Conservation (phyloP, 352 stramenopile species). For the Globisporangium radiosum region DNA sequence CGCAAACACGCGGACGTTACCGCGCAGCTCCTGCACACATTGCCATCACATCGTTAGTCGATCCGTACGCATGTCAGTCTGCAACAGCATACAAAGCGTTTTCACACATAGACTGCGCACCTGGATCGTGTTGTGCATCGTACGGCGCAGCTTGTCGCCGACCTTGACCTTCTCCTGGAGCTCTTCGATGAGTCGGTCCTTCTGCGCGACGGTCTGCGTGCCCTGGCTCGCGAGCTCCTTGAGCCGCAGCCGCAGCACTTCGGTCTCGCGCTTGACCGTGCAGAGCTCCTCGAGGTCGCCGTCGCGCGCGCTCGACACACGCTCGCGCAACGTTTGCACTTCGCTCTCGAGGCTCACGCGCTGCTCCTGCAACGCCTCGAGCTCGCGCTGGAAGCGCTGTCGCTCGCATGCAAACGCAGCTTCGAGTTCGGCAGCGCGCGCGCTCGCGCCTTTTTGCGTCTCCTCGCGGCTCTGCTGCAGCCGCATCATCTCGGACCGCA, state of each 20-base stretch:
- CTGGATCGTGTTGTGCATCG: conserved; percentile 99
- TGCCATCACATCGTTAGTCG: conserved; percentile 14
- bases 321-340: conserved; percentile 19
- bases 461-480: conserved; percentile 73
- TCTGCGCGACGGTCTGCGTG: conserved; percentile 57
- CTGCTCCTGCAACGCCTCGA: background rate
- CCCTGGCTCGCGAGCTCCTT: conserved; percentile 61
- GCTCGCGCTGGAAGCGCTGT: background rate
- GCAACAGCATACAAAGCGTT: background rate
- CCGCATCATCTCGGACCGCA: conserved; percentile 65
- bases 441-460: conserved; percentile 72
- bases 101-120: conserved; percentile 18
- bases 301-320: conserved; percentile 17
- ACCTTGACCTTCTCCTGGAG: conserved; percentile 56
- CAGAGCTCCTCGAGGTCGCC: conserved; percentile 59
- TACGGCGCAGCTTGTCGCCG: conserved; percentile 74
- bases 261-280: conserved; percentile 39
- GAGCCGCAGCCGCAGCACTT: conserved; percentile 53
- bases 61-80: too few relatives aligned
- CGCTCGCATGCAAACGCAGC: conserved; percentile 26
- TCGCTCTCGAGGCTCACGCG: conserved; percentile 63
- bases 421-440: conserved; percentile 65
- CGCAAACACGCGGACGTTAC: conserved; percentile 98
- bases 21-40: conserved; percentile 85
- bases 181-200: conserved; percentile 68